Conservation (phyloP, 192 early-diverging fungal species). For the Backusella mclennaniae region DNA sequence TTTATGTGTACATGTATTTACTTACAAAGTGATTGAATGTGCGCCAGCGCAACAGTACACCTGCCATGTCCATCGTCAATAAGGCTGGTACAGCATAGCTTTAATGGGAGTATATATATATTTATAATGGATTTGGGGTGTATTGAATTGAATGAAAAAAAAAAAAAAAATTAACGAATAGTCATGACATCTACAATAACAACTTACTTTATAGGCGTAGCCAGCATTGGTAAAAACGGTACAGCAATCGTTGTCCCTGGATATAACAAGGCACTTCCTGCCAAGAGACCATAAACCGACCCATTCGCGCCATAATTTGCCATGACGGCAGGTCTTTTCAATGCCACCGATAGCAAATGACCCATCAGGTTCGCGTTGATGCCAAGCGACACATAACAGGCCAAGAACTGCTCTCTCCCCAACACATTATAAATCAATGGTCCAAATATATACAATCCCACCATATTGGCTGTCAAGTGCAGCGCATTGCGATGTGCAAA, state of each 20-base stretch:
- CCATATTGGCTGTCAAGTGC: constrained; percentile 82
- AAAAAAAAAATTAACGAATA: background rate
- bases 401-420: constrained; percentile 73
- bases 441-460: constrained; percentile 72
- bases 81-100: constrained; percentile 63
- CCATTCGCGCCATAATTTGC: constrained; percentile 81
- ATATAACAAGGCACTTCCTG: constrained; percentile 51
- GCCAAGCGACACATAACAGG: constrained; percentile 74
- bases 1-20: background rate
- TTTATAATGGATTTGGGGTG: background rate
- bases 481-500: constrained; percentile 72
- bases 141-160: background rate
- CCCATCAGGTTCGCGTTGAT: constrained; percentile 64
- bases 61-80: constrained; percentile 67
- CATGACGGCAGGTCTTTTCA: constrained; percentile 37
- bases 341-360: constrained; percentile 54
- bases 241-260: constrained; percentile 57
- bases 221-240: constrained; percentile 59
- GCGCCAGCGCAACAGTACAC: constrained; percentile 68
- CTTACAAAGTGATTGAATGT: constrained; percentile 76
- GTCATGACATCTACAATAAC: no score
- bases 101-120: background rate
- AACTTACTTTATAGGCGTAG: constrained; percentile 33
- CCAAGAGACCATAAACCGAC: constrained; percentile 71
- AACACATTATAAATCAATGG: constrained; percentile 45